Evolutionary conservation across 106 monocot genomes (phyloP), one percentile per base, ranked within the genome.

Genomic region (Allium sativum): DNA sequence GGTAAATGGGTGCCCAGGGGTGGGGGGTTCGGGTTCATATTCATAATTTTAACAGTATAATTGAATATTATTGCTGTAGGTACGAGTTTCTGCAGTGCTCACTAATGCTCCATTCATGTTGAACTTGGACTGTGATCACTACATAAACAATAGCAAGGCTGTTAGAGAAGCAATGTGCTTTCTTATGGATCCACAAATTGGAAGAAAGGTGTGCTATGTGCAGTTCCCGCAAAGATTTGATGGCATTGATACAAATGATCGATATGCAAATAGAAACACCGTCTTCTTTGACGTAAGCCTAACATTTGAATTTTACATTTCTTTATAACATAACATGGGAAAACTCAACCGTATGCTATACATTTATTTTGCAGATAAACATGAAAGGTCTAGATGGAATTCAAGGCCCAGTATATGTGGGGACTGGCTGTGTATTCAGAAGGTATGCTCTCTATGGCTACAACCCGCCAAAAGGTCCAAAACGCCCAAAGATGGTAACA

Each of bases 51-150:
- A 15, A 19, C 19, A 56, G 20, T 56, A 1, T 10, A 9, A 31
- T 19, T 56, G 16, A 56, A 62, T 46, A 15, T 53, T 31, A n/a
- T 42, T 13, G 42, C 21, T 68, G 21, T 72, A 94, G 94, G 68
- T 94, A 44, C 78, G 95, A 9, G 90, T 96, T 12, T 87, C 95
- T 9, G 90, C 90, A 7, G 87, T 96, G 57, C 95, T 96, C 55
- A 96, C 95, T 17, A 96, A 96, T 61, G 95, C 95, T 2, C 95
- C 95, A 10, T 96, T 90, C 71, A 87, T 96, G 86, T 87, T 96
- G 53, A 96, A 96, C 59, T 68, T 90, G 77, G 90, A 90, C 46
- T 90, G 90, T 58, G 90, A 90, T 67, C 90, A 90, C 70, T 90
- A 87, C 81, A 79, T 96, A 22, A 96, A 96, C 77, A 90, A 96